phyloP scores from a whole-genome alignment of 306 rosid genomes.

The Cucurbita ficifolia region DNA sequence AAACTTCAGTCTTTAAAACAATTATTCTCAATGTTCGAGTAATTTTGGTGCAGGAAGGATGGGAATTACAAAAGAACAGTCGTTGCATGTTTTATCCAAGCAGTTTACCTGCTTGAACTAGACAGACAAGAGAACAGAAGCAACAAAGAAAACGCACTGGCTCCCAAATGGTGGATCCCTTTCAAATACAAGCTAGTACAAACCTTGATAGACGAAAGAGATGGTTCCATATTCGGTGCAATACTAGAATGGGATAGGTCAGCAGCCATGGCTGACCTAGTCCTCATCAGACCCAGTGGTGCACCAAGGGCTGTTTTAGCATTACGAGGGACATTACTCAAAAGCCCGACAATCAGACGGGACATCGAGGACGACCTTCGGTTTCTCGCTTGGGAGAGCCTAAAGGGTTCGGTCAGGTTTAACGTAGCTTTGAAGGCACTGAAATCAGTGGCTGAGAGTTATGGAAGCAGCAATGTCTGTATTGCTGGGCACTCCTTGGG shows the following conservation, averaged over 20 bases:
- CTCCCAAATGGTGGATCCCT: slow-evolving; percentile 97
- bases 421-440: slow-evolving; percentile 47
- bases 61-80: slow-evolving; percentile 64
- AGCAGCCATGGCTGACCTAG: slow-evolving; percentile 51
- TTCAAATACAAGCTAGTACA: slow-evolving; percentile 63
- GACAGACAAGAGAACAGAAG: slow-evolving; percentile 76
- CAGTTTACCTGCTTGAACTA: slow-evolving; percentile 78
- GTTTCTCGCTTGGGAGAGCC: slow-evolving; percentile 89
- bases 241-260: slow-evolving; percentile 78
- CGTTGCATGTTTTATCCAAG: slow-evolving; percentile 83
- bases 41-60: slow-evolving; percentile 47
- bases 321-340: slow-evolving; percentile 84
- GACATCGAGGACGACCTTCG: slow-evolving; percentile 93
- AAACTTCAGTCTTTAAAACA: no score
- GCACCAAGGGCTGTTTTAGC: slow-evolving; percentile 83
- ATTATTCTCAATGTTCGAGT: no score
- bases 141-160: slow-evolving; percentile 39
- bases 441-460: slow-evolving; percentile 35
- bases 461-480: slow-evolving; percentile 66
- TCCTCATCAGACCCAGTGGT: slow-evolving; percentile 65
- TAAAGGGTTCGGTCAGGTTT: slow-evolving; percentile 80
- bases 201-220: slow-evolving; percentile 68
- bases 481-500: slow-evolving; percentile 91
- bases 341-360: slow-evolving; percentile 61
- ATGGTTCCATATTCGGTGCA: slow-evolving; percentile 87